These are phyloP conservation scores for Pseudopithomyces maydicus DNA, from an alignment of 2,329 filamentous ascomycete genomes.

Conservation along the genomic window DNA sequence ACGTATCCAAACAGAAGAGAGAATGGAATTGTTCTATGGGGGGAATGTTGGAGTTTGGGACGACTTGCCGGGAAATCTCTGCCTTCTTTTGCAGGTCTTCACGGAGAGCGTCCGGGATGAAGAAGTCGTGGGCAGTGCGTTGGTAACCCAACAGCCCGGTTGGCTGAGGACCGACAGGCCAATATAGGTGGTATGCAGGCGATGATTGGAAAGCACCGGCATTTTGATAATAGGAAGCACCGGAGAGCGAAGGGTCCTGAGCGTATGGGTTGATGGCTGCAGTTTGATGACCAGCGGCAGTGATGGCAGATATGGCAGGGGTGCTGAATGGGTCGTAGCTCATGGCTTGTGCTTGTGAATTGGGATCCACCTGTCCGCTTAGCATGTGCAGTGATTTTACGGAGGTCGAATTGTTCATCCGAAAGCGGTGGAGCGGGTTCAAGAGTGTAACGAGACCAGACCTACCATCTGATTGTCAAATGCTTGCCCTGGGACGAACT, in stretches of 20 bases:
- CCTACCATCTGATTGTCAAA: constrained; percentile 59
- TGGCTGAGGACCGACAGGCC: constrained; percentile 79
- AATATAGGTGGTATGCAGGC: constrained; percentile 82
- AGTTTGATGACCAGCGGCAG: constrained; percentile 43
- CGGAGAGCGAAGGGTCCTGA: constrained; percentile 69
- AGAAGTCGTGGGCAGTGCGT: constrained; percentile 85
- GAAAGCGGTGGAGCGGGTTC: neutral
- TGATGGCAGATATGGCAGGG: constrained; percentile 38
- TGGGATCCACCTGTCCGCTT: constrained; percentile 38
- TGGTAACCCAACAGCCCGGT: constrained; percentile 86
- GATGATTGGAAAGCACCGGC: constrained; percentile 60
- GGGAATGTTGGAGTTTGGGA: constrained; percentile 79
- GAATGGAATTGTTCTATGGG: constrained; percentile 88
- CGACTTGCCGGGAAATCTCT: constrained; percentile 81
- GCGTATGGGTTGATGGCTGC: constrained; percentile 69
- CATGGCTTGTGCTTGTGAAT: constrained; percentile 34
- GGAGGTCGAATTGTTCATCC: neutral
- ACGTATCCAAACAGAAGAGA: constrained; percentile 84
- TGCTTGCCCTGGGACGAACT: constrained; percentile 59
- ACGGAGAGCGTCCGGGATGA: constrained; percentile 82
- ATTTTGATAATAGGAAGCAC: constrained; percentile 69
- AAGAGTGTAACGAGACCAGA: constrained; percentile 12
- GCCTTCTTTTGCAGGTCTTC: constrained; percentile 89
- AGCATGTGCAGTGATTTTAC: neutral
- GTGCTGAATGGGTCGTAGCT: constrained; percentile 54